Conservation (phyloP, 768 basidiomycete species). For the Auricularia sp. region DNA sequence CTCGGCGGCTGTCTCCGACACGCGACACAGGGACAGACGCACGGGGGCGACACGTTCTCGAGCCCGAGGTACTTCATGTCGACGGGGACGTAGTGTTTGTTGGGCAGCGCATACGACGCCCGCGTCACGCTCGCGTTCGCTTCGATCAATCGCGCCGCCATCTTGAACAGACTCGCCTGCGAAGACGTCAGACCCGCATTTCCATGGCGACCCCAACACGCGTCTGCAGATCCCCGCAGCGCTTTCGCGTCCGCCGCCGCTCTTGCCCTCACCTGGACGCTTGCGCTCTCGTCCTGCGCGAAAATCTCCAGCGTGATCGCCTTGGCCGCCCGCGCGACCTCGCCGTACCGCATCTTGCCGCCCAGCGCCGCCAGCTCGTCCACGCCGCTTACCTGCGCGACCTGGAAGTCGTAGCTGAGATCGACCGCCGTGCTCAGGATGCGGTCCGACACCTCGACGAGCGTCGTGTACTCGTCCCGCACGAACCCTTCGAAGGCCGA, state of each 20-base stretch:
- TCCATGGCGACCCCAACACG: background rate
- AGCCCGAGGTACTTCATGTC: slow-evolving; percentile 66
- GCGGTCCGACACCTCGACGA: slow-evolving; percentile 73
- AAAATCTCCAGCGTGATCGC: slow-evolving; percentile 69
- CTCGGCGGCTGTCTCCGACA: slow-evolving; percentile 21
- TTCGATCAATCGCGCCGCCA: slow-evolving; percentile 62
- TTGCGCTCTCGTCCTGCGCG: slow-evolving; percentile 80
- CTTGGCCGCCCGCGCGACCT: slow-evolving; percentile 43
- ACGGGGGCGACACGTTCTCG: slow-evolving; percentile 58
- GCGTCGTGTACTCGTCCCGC: slow-evolving; percentile 82
- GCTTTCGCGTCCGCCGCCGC: background rate
- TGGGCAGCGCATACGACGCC: slow-evolving; percentile 73
- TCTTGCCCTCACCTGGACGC: slow-evolving; percentile 61
- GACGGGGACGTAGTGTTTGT: slow-evolving; percentile 91
- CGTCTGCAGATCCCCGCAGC: background rate
- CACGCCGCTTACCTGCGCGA: slow-evolving; percentile 11
- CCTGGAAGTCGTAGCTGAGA: slow-evolving; percentile 55
- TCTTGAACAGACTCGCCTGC: slow-evolving; percentile 87
- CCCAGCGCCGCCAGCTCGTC: slow-evolving; percentile 19
- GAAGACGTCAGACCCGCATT: slow-evolving; percentile 3
- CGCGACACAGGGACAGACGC: slow-evolving; percentile 17
- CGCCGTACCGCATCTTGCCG: slow-evolving; percentile 30
- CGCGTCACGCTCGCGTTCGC: slow-evolving; percentile 50
- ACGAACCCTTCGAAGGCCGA: slow-evolving; percentile 76
- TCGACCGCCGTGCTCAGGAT: slow-evolving; percentile 88